Evolutionary conservation across 345 rosid genomes (phyloP), one percentile per base, ranked within the genome.

Genomic region (Streptanthus diversifolius): DNA sequence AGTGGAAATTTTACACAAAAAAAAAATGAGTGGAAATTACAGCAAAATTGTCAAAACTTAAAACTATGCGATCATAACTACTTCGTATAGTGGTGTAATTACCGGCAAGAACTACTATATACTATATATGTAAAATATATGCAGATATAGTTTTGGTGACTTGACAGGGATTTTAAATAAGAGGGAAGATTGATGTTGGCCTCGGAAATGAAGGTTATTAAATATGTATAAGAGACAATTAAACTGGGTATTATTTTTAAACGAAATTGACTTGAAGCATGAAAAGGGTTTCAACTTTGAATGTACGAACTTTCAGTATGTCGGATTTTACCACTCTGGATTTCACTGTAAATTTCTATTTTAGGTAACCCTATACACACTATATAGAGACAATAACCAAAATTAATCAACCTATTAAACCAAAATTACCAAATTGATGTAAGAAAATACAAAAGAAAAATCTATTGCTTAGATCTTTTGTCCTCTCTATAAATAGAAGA

Each of bases 181-280:
- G 61, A 71, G 41, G 41, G 36, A 72, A 75, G 44, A 60, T 13
- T 57, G 45, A 52, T 68, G 77, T 75, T 66, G 58, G 44, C 82
- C 78, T 81, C 69, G 84, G 80, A 82, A 82, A 79, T 76, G 79
- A 60, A 70, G 72, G 73, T 73, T 43, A 64, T 55, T 74, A 56
- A 55, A 36, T 45, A 45, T 24, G 36, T 65, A 22, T 17, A 56
- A 56, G 41, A 74, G 41, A 36, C 66, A 47, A 33, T 36, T 56
- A 36, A 55, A 39, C 30, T 60, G 40, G 35, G 22, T 57, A 1
- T 30, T 33, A 56, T 66, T 2, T n/a, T 57, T 19, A 35, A 7
- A 40, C n/a, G 5, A 30, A 62, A 51, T 7, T 74, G 40, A 48
- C 13, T 58, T 9, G 2, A 39, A 30, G 21, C 73, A 75, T 32